These are phyloP conservation scores for Phanerodontia chrysosporium DNA, from an alignment of 768 basidiomycete species.

Conservation along the genomic window DNA sequence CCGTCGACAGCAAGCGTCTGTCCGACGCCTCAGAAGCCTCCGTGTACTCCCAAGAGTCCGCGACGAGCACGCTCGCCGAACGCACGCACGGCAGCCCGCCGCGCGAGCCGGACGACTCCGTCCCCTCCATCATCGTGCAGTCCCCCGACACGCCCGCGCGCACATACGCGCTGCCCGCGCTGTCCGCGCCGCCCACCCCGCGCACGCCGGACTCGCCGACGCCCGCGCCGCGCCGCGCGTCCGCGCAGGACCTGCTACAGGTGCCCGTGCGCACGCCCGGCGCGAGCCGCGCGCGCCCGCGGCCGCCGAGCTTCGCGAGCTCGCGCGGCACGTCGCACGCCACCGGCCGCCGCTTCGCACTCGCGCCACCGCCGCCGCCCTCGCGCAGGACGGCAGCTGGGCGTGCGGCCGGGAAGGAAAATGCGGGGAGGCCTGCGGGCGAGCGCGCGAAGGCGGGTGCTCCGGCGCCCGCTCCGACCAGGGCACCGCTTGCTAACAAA, in stretches of 20 bases:
- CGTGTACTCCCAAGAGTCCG: neutral
- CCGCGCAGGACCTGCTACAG: neutral
- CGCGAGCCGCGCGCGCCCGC: neutral
- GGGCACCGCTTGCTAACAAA: no score
- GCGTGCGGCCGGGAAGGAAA: no score
- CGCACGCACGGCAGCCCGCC: neutral
- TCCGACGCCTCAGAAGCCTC: neutral
- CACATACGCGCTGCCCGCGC: neutral
- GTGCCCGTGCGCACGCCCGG: neutral
- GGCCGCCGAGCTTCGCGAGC: neutral
- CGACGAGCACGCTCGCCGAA: neutral
- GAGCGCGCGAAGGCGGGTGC: no score
- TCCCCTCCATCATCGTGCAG: neutral
- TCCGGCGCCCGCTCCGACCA: no score
- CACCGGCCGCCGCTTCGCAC: neutral
- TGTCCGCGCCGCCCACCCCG: no score
- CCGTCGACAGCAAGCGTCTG: neutral
- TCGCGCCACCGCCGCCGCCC: no score
- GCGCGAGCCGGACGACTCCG: neutral
- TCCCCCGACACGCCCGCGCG: neutral
- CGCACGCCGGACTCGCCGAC: no score
- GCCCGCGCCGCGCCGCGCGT: no score
- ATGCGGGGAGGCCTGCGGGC: no score
- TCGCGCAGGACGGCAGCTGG: no score
- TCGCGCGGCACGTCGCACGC: neutral